A percentile compares a stretch with the other conserved stretches of the same genome.
Evolutionary conservation across 371 early-diverging fungal species (phyloP).

Genomic region (Mortierella sp.): DNA sequence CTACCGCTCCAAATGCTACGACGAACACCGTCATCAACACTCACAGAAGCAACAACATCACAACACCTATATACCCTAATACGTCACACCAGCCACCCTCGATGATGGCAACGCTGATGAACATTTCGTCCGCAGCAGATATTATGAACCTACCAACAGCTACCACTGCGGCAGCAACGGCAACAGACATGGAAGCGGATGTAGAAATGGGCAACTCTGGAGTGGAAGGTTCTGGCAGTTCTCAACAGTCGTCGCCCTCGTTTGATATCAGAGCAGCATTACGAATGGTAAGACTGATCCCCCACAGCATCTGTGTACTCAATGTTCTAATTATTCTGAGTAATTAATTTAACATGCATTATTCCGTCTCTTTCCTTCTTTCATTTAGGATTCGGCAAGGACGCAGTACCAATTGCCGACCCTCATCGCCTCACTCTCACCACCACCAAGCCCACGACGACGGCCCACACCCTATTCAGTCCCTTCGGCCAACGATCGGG

Average conservation of each 20-base stretch:
- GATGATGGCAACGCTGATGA: background rate
- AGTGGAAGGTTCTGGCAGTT: background rate
- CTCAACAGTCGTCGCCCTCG: background rate
- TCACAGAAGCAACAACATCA: background rate
- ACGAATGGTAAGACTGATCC: constrained; percentile 4
- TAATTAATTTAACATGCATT: background rate
- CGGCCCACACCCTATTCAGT: constrained; percentile 41
- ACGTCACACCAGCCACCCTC: background rate
- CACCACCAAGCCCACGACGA: constrained; percentile 28
- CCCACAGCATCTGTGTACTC: too few species aligned
- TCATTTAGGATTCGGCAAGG: constrained; percentile 34
- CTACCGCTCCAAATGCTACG: background rate
- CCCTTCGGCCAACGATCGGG: constrained; percentile 37
- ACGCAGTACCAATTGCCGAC: constrained; percentile 35
- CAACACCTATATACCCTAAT: background rate
- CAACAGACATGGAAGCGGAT: background rate
- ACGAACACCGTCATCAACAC: background rate
- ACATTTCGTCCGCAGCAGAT: background rate
- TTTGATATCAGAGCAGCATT: constrained; percentile 23
- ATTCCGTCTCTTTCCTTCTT: background rate
- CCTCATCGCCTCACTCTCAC: constrained; percentile 37
- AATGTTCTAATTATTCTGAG: background rate
- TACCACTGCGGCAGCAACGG: background rate
- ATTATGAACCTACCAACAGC: background rate
- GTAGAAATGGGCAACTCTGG: background rate